Percentiles rank a stretch among this genome's conserved stretches.
phyloP scores from a whole-genome alignment of 148 eudicot species.

The Bassia scoparia region DNA sequence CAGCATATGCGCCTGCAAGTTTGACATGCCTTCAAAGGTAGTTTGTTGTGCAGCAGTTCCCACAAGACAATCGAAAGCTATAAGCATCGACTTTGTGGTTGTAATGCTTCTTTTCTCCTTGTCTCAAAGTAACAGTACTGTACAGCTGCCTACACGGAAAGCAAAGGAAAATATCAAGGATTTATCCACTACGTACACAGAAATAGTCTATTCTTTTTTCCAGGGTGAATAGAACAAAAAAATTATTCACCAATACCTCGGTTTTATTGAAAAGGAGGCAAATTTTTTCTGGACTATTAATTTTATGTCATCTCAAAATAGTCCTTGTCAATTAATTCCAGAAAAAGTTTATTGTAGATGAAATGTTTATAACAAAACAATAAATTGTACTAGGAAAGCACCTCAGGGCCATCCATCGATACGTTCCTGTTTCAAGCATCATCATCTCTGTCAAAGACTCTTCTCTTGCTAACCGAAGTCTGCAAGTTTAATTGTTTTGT shows the following conservation, averaged over 20 bases:
- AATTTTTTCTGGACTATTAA: neutral
- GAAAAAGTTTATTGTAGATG: too few species aligned
- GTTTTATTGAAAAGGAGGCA: neutral
- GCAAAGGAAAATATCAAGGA: neutral
- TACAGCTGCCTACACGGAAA: slow-evolving; percentile 29
- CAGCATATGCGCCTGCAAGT: slow-evolving; percentile 99
- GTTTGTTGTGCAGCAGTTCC: slow-evolving; percentile 88
- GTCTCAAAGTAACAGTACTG: slow-evolving; percentile 83
- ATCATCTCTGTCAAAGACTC: slow-evolving; percentile 67
- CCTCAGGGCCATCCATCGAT: slow-evolving; percentile 82
- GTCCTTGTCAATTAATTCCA: neutral
- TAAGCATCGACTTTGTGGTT: slow-evolving; percentile 95
- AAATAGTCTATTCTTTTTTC: too few species aligned
- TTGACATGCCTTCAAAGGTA: slow-evolving; percentile 97
- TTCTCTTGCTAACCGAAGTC: slow-evolving; percentile 80
- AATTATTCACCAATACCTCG: too few species aligned
- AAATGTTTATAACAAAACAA: neutral
- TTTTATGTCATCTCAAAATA: neutral
- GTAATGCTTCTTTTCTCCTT: slow-evolving; percentile 98
- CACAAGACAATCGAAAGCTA: slow-evolving; percentile 92
- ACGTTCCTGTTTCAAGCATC: slow-evolving; percentile 74
- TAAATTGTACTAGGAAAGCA: slow-evolving; percentile 24
- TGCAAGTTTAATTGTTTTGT: slow-evolving; percentile 55
- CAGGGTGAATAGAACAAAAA: too few species aligned
- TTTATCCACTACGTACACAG: neutral